A percentile compares a stretch with the other conserved stretches of the same genome.
These are phyloP conservation scores for Dioszegia hungarica DNA, from an alignment of 768 basidiomycete species.

Conservation along the genomic window DNA sequence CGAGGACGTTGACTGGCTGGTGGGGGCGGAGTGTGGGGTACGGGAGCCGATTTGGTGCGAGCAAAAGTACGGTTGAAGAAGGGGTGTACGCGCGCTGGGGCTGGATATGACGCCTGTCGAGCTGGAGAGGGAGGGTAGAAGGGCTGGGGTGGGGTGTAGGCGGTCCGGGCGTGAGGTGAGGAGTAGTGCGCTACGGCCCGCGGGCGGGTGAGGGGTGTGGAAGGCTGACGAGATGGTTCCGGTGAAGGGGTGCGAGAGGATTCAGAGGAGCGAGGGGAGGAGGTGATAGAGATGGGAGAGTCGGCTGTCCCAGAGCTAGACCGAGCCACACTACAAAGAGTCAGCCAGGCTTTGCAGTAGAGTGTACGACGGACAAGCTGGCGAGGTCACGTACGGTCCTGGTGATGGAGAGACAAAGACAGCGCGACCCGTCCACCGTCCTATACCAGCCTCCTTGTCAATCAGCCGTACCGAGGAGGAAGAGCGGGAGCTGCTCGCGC, in stretches of 20 bases:
- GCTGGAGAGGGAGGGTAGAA: background rate
- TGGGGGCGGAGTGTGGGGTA: conserved; percentile 13
- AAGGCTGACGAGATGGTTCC: background rate
- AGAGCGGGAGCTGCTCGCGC: background rate
- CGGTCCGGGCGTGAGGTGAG: conserved; percentile 19
- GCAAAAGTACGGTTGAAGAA: conserved; percentile 29
- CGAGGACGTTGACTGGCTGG: conserved; percentile 18
- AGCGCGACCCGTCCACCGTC: background rate
- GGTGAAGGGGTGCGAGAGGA: background rate
- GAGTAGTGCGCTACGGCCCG: conserved; percentile 21
- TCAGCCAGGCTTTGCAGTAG: background rate
- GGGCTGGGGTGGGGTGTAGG: conserved; percentile 17
- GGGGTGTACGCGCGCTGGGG: conserved; percentile 25
- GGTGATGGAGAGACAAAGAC: conserved; percentile 1
- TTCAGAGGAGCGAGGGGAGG: conserved; percentile 13
- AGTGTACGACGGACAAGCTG: background rate
- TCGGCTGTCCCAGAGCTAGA: background rate
- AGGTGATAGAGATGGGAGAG: conserved; percentile 24
- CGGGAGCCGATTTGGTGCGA: background rate
- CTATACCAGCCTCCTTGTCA: background rate
- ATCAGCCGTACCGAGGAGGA: background rate
- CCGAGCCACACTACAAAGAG: no score
- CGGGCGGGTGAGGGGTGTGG: conserved; percentile 15
- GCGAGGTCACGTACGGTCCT: background rate
- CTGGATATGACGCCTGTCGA: background rate